phyloP scores from a whole-genome alignment of 805 yeast genomes.

The Zygoascus flipseniorum region DNA sequence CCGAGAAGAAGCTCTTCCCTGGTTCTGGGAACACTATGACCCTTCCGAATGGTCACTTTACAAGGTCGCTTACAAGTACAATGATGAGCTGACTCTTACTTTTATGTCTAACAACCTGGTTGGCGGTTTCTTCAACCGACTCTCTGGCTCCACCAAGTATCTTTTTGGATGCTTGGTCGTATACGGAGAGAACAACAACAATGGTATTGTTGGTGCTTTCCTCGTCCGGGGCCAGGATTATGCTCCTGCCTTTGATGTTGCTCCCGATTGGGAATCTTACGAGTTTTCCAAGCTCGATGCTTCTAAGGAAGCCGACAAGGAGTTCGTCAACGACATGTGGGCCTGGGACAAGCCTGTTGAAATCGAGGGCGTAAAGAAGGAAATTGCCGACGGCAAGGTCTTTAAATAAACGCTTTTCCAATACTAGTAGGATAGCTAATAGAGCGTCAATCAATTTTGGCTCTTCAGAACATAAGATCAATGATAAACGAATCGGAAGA shows the following conservation, averaged over 20 bases:
- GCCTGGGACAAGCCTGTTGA: slow-evolving; percentile 96
- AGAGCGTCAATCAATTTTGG: background rate
- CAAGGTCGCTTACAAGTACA: slow-evolving; percentile 94
- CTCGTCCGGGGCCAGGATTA: slow-evolving; percentile 90
- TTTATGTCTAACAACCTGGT: slow-evolving; percentile 97
- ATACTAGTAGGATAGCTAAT: background rate
- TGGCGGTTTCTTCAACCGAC: slow-evolving; percentile 97
- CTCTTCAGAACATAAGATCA: background rate
- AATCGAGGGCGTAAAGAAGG: slow-evolving; percentile 70
- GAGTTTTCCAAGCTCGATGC: slow-evolving; percentile 74
- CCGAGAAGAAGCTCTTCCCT: slow-evolving; percentile 81
- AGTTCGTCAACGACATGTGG: slow-evolving; percentile 82
- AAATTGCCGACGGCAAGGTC: slow-evolving; percentile 96
- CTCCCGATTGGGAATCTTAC: slow-evolving; percentile 99
- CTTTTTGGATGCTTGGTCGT: slow-evolving; percentile 91
- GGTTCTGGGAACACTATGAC: slow-evolving; percentile 96
- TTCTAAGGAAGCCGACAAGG: slow-evolving; percentile 65
- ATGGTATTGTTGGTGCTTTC: slow-evolving; percentile 94
- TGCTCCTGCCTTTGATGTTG: slow-evolving; percentile 91
- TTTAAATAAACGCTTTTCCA: slow-evolving; percentile 52
- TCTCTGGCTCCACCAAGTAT: slow-evolving; percentile 84
- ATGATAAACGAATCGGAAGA: background rate
- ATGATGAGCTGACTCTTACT: slow-evolving; percentile 92
- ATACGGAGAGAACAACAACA: slow-evolving; percentile 97
- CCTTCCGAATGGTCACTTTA: slow-evolving; percentile 90